phyloP scores from a whole-genome alignment of 352 stramenopile genomes.

The Phytophthora parvispora region DNA sequence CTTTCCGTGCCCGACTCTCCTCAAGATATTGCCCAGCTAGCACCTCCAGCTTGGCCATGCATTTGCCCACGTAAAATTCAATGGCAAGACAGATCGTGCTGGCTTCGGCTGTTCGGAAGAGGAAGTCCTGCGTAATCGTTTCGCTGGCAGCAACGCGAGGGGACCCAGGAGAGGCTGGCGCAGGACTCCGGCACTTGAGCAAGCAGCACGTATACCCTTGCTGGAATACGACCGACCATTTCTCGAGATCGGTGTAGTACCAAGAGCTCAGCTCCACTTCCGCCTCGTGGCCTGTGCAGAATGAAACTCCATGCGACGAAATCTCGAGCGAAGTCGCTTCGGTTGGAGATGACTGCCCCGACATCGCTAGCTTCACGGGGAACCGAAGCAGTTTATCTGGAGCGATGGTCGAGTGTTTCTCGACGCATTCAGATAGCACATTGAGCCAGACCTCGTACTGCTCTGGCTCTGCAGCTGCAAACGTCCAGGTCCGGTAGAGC shows the following conservation, averaged over 20 bases:
- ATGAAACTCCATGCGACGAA: slow-evolving; percentile 64
- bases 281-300: slow-evolving; percentile 53
- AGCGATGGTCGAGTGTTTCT: slow-evolving; percentile 62
- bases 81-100: slow-evolving; percentile 68
- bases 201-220: slow-evolving; percentile 69
- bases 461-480: slow-evolving; percentile 52
- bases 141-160: slow-evolving; percentile 1
- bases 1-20: slow-evolving; percentile 7
- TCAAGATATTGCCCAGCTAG: slow-evolving; percentile 46
- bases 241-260: slow-evolving; percentile 87
- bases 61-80: slow-evolving; percentile 85
- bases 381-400: slow-evolving; percentile 62
- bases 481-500: slow-evolving; percentile 81
- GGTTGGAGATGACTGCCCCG: slow-evolving; percentile 41
- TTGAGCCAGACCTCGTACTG: slow-evolving; percentile 74
- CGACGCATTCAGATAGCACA: slow-evolving; percentile 61
- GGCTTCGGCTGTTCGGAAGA: slow-evolving; percentile 70
- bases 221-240: slow-evolving; percentile 74
- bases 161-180: slow-evolving; percentile 12
- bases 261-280: slow-evolving; percentile 67
- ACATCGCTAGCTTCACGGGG: slow-evolving; percentile 55
- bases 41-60: slow-evolving; percentile 81
- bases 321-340: slow-evolving; percentile 66
- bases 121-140: slow-evolving; percentile 50
- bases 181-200: slow-evolving; percentile 52